Conservation (phyloP, 1,139 yeast genomes). For the Petasospora fabianii region DNA sequence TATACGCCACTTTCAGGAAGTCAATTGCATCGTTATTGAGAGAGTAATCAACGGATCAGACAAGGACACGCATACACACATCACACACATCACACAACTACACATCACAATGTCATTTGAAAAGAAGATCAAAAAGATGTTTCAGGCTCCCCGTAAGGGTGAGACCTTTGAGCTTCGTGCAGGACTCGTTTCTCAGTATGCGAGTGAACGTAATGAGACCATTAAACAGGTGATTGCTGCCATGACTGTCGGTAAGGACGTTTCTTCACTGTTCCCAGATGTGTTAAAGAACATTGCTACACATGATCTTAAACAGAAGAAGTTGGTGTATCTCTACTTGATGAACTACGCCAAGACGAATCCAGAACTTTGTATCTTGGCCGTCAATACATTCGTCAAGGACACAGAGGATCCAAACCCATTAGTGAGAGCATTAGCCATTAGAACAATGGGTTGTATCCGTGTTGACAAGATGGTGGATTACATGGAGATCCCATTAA, state of each 20-base stretch:
- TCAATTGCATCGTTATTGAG: neutral
- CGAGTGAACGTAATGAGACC: slow-evolving; percentile 92
- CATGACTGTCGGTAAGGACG: slow-evolving; percentile 99
- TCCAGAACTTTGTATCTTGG: slow-evolving; percentile 93
- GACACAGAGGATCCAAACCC: slow-evolving; percentile 98
- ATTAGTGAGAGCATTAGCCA: slow-evolving; percentile 90
- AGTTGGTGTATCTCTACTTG: slow-evolving; percentile 86
- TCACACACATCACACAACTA: neutral
- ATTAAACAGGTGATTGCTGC: slow-evolving; percentile 96
- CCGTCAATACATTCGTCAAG: slow-evolving; percentile 94
- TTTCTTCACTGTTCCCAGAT: slow-evolving; percentile 91
- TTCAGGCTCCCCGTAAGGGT: slow-evolving; percentile 61
- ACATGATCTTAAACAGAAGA: slow-evolving; percentile 94
- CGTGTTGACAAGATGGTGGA: slow-evolving; percentile 94
- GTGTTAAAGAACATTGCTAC: slow-evolving; percentile 96
- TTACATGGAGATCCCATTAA: slow-evolving; percentile 86
- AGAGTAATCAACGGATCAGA: no score
- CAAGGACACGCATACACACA: neutral
- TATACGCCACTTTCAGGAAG: neutral
- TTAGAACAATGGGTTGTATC: slow-evolving; percentile 98
- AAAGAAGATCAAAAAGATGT: slow-evolving; percentile 48
- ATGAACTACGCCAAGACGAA: slow-evolving; percentile 97
- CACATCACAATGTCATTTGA: slow-evolving; percentile 35
- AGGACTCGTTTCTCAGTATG: slow-evolving; percentile 93
- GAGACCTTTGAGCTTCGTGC: slow-evolving; percentile 86